Evolutionary conservation across 1,139 yeast species (phyloP).

Genomic region (Lizanozyma gosingica): DNA sequence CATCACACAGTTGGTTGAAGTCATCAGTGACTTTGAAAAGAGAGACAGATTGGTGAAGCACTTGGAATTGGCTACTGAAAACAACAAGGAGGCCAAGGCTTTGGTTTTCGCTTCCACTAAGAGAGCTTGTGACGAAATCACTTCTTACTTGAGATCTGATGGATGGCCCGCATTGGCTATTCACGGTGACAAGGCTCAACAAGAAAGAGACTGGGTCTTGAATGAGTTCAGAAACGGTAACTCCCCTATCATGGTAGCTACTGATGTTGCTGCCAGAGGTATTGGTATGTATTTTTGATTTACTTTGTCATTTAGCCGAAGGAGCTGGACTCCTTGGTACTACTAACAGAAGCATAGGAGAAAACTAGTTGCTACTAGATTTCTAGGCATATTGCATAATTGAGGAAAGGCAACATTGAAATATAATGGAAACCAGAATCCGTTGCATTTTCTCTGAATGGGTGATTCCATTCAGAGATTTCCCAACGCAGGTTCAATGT

Average conservation of each 20-base stretch:
- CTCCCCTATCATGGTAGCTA: slow-evolving; percentile 96
- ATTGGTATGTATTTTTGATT: slow-evolving; percentile 72
- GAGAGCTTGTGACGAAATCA: slow-evolving; percentile 95
- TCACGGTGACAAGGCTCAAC: slow-evolving; percentile 97
- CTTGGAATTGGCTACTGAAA: slow-evolving; percentile 71
- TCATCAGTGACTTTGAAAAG: slow-evolving; percentile 85
- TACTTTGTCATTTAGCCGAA: too few species aligned
- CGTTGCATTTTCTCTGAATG: neutral
- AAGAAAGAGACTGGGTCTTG: slow-evolving; percentile 98
- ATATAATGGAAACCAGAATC: too few species aligned
- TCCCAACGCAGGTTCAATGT: neutral
- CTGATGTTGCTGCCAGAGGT: slow-evolving; percentile 99
- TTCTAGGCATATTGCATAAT: too few species aligned
- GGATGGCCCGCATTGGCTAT: slow-evolving; percentile 99
- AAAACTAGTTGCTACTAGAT: too few species aligned
- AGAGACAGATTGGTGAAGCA: slow-evolving; percentile 83
- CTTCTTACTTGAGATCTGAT: slow-evolving; percentile 84
- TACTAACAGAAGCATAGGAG: too few species aligned
- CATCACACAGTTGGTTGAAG: slow-evolving; percentile 89
- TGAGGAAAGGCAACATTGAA: too few species aligned
- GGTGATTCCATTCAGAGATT: neutral
- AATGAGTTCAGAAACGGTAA: slow-evolving; percentile 85
- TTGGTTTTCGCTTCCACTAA: slow-evolving; percentile 90
- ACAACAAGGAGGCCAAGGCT: slow-evolving; percentile 63
- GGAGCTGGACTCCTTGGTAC: too few species aligned